Conservation (phyloP, 495 filamentous ascomycete genomes). For the Echria macrotheca region DNA sequence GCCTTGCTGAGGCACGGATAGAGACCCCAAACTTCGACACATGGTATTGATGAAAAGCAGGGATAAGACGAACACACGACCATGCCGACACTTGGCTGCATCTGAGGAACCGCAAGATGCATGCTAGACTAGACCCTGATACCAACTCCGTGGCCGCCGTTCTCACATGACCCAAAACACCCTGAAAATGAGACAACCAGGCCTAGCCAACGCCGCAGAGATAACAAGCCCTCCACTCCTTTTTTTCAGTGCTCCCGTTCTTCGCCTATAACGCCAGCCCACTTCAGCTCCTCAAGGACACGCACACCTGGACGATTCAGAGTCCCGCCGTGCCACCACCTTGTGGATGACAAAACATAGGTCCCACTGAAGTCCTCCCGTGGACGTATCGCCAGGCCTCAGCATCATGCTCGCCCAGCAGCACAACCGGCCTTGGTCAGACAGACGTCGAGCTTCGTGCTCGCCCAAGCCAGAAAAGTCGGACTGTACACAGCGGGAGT, state of each 20-base stretch:
- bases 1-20: too few relatives aligned
- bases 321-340: constrained; percentile 7
- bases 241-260: background rate
- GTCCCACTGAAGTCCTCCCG: constrained; percentile 8
- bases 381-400: too few relatives aligned
- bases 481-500: constrained; percentile 22
- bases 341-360: constrained; percentile 12
- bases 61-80: too few relatives aligned
- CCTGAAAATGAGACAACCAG: background rate
- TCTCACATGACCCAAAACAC: background rate
- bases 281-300: background rate
- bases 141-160: too few relatives aligned
- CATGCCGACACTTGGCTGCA: too few relatives aligned
- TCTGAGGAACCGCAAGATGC: too few relatives aligned
- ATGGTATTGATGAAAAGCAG: too few relatives aligned
- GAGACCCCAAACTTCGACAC: too few relatives aligned
- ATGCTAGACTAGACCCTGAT: too few relatives aligned
- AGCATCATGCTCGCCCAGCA: constrained; percentile 27
- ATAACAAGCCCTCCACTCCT: background rate
- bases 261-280: background rate
- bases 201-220: background rate
- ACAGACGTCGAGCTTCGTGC: constrained; percentile 17
- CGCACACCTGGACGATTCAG: background rate
- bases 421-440: constrained; percentile 19
- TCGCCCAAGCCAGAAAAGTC: constrained; percentile 25